phyloP scores from a whole-genome alignment of 176 grass and related monocot genomes.

The Carex parvula region DNA sequence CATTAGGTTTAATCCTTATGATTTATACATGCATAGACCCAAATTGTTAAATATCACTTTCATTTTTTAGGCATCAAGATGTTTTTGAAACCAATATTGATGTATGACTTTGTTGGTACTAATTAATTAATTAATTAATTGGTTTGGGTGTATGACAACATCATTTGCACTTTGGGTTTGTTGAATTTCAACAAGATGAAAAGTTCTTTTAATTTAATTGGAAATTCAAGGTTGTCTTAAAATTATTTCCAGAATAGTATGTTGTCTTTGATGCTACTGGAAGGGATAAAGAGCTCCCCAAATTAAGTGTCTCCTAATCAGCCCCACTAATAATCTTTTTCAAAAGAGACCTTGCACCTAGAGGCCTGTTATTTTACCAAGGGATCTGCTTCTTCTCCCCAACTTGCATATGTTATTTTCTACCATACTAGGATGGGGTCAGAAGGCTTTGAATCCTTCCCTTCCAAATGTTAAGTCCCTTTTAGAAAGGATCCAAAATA shows the following conservation, averaged over 20 bases:
- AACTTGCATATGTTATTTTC: not conserved
- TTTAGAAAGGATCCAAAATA: not conserved
- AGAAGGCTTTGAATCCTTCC: not conserved
- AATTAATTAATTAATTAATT: not conserved
- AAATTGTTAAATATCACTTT: not conserved
- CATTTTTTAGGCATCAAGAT: not conserved
- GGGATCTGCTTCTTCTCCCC: not conserved
- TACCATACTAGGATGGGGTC: not conserved
- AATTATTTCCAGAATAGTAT: not conserved
- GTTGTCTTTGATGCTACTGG: not conserved
- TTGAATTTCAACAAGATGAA: not conserved
- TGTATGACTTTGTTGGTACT: not conserved
- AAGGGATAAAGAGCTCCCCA: not conserved
- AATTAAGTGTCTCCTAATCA: not conserved
- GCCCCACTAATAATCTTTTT: constrained; percentile 12
- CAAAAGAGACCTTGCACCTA: constrained; percentile 18
- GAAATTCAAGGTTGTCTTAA: constrained; percentile 5
- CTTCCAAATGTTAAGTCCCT: not conserved
- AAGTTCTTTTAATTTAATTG: constrained; percentile 3
- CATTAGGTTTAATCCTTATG: not conserved
- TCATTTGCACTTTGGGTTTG: not conserved
- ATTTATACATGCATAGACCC: not conserved
- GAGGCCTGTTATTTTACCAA: not conserved
- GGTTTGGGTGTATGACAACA: not conserved
- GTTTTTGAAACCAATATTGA: not conserved